These are phyloP conservation scores for Ceratocystis harringtonii DNA, from an alignment of 2,329 filamentous ascomycete genomes.

Conservation along the genomic window DNA sequence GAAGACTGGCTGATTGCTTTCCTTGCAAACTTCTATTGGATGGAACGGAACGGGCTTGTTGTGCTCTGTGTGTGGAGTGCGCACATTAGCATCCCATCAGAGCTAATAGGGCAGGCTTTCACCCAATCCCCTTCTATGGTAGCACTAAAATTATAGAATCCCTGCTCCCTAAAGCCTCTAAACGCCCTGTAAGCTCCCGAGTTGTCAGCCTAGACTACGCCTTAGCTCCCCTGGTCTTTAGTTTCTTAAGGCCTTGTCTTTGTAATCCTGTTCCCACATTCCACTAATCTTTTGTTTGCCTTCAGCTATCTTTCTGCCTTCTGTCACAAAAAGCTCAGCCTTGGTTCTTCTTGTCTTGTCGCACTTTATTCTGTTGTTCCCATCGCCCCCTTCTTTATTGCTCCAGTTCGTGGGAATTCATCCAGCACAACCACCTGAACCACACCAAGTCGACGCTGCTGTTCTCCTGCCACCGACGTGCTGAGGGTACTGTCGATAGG, in stretches of 20 bases:
- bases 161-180: not conserved
- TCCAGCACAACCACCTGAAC: not conserved
- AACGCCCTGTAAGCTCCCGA: not conserved
- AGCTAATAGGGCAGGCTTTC: too few species aligned
- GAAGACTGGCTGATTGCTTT: too few species aligned
- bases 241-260: not conserved
- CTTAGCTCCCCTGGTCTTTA: not conserved
- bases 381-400: not conserved
- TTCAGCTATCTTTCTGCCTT: constrained; percentile 6
- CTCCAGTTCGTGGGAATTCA: not conserved
- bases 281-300: constrained; percentile 6
- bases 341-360: not conserved
- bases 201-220: not conserved
- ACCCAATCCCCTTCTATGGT: not conserved
- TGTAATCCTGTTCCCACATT: constrained; percentile 17
- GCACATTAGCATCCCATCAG: too few species aligned
- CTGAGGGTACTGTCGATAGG: not conserved
- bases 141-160: not conserved
- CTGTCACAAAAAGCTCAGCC: constrained; percentile 4
- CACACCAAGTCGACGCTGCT: not conserved
- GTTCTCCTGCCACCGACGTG: not conserved
- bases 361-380: not conserved
- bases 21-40: too few species aligned
- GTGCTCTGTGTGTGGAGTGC: too few species aligned
- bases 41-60: too few species aligned